A percentile compares a stretch with the other conserved stretches of the same genome.
phyloP scores from a whole-genome alignment of 805 yeast genomes.

The Candida krabiensis region DNA sequence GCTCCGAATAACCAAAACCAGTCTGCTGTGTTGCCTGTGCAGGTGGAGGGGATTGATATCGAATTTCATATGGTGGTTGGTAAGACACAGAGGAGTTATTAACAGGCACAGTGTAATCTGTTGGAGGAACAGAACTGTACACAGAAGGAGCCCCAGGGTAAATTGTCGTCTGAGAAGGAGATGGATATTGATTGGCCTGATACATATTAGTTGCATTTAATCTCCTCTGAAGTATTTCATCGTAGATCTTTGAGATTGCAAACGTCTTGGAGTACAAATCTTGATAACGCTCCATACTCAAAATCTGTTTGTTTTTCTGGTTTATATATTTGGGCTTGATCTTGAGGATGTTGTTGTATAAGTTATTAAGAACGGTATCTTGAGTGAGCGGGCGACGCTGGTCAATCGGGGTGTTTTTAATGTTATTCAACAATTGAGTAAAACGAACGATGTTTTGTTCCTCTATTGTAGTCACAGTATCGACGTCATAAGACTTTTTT shows the following conservation, averaged over 20 bases:
- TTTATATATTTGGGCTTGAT: constrained; percentile 70
- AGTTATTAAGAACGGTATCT: constrained; percentile 53
- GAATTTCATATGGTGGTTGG: neutral
- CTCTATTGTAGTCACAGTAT: constrained; percentile 55
- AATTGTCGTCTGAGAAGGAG: constrained; percentile 4
- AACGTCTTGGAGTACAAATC: constrained; percentile 78
- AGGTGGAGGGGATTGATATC: too few relatives aligned
- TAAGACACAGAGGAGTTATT: neutral
- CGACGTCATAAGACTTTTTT: constrained; percentile 11
- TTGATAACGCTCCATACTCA: constrained; percentile 63
- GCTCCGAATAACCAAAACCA: neutral
- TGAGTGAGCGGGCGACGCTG: constrained; percentile 34
- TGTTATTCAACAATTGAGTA: constrained; percentile 60
- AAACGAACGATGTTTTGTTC: constrained; percentile 70
- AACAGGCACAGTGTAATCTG: neutral
- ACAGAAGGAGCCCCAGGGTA: constrained; percentile 1
- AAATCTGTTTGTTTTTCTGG: constrained; percentile 55
- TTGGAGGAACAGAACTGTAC: neutral
- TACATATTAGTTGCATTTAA: constrained; percentile 22
- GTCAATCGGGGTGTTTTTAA: constrained; percentile 42
- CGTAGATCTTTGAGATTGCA: constrained; percentile 74
- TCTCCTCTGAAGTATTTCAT: constrained; percentile 64
- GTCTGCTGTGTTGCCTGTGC: neutral
- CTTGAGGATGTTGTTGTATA: constrained; percentile 58
- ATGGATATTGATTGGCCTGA: constrained; percentile 1